Base-by-base conservation (phyloP, 805 yeast genomes). In the Yamadazyma phyllophila region DNA sequence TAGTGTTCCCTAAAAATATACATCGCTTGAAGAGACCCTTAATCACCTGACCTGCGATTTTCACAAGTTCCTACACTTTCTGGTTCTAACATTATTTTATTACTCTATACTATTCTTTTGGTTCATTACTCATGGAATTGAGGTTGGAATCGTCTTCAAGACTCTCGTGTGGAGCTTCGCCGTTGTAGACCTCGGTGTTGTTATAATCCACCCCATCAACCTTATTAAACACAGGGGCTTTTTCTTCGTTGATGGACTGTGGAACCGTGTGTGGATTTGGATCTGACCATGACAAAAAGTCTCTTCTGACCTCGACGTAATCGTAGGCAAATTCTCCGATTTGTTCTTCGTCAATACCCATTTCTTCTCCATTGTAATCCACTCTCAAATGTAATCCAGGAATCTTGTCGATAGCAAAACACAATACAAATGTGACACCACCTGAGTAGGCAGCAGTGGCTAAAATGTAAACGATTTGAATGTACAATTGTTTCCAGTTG, bases 301-400 rank as follows among this genome's bases (percentile, higher is more conserved):
- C 96, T 63, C 98, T 80, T 67, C 98, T 81, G 11, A 92, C 95
- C 72, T 92, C 99, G 47, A 92, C 97, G 62, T 90, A 92, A 66
- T 92, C 98, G 65, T 92, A 92, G n/a, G 98, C 98, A 68, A 91
- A 92, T 68, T 92, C 99, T 42, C 98, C 99, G 55, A 92, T 88
- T 69, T 92, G 97, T 67, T 89, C 96, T 65, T 91, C 97, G 65
- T 92, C 99, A 71, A 91, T 79, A 47, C 99, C 99, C 27, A 74
- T 73, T 52, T 84, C 88, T 65, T 92, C 99, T 16, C 85, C 96
- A 29, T 84, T 83, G 63, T 87, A 95, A 50, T 81, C 76, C 4
- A 89, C 89, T 60, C 97, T 78, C 58, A 94, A 72, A 42, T 83
- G 75, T 57, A 88, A 77, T 12, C 90, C 91, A 6, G 98, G 99